phyloP scores from a whole-genome alignment of 768 basidiomycete species.

The Calvatia gigantea region DNA sequence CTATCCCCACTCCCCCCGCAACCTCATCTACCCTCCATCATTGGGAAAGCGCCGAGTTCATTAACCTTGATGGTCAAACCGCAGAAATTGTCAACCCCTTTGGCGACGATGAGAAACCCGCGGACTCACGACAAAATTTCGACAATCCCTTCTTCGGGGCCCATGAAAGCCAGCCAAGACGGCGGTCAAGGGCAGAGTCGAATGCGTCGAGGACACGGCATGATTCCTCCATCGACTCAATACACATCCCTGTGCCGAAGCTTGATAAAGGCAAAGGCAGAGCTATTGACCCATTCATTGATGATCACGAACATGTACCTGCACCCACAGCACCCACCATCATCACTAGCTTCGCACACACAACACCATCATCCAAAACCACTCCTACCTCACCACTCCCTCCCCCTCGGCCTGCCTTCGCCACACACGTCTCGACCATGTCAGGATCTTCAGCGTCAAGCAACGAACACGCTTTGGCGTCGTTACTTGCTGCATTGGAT shows the following conservation, averaged over 20 bases:
- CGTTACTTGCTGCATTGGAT: slow-evolving; percentile 67
- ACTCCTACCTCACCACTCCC: slow-evolving; percentile 12
- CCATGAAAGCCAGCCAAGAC: slow-evolving; percentile 18
- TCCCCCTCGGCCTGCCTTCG: slow-evolving; percentile 29
- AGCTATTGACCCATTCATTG: slow-evolving; percentile 38
- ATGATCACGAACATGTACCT: slow-evolving; percentile 21
- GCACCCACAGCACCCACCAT: not conserved
- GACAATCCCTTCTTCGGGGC: slow-evolving; percentile 43
- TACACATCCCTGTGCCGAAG: slow-evolving; percentile 6
- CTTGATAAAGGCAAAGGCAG: slow-evolving; percentile 15
- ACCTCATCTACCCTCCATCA: slow-evolving; percentile 47
- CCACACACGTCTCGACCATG: slow-evolving; percentile 25
- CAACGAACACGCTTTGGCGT: slow-evolving; percentile 54
- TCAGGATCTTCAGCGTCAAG: slow-evolving; percentile 38
- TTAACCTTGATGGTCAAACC: slow-evolving; percentile 37
- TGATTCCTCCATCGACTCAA: not conserved
- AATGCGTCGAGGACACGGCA: slow-evolving; percentile 8
- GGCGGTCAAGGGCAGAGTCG: slow-evolving; percentile 32
- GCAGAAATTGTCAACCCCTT: slow-evolving; percentile 33
- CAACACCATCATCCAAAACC: not conserved
- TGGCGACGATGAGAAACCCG: slow-evolving; percentile 19
- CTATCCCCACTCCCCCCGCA: slow-evolving; percentile 61
- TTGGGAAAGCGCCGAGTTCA: slow-evolving; percentile 70
- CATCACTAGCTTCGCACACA: not conserved
- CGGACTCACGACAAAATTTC: slow-evolving; percentile 31